phyloP scores from a whole-genome alignment of 768 basidiomycete genomes.

The Russula lepida region DNA sequence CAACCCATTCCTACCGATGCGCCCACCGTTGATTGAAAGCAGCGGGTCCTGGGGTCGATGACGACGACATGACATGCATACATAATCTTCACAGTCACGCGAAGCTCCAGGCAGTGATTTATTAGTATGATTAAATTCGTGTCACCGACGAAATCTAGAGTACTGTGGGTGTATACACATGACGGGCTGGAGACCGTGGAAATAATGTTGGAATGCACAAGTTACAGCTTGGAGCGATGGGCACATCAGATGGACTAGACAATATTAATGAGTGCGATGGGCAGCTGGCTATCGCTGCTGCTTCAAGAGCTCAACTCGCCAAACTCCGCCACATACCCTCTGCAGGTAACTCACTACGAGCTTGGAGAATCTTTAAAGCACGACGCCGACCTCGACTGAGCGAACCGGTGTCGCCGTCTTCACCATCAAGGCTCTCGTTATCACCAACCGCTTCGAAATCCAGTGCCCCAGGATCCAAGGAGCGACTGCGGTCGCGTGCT shows the following conservation, averaged over 20 bases:
- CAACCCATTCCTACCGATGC: constrained; percentile 18
- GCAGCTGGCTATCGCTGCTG: constrained; percentile 7
- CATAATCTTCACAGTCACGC: not conserved
- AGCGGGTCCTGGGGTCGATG: not conserved
- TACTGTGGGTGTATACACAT: constrained; percentile 13
- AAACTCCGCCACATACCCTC: constrained; percentile 80
- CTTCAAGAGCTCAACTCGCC: constrained; percentile 29
- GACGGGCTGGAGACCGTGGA: not conserved
- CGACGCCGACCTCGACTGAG: constrained; percentile 43
- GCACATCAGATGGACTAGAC: constrained; percentile 29
- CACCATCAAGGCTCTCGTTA: constrained; percentile 31
- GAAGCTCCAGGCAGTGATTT: constrained; percentile 11
- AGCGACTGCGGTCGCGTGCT: constrained; percentile 55
- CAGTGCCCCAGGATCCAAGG: constrained; percentile 60
- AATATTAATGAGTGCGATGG: not conserved
- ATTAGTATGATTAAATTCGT: constrained; percentile 4
- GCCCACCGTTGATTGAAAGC: constrained; percentile 11
- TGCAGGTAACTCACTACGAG: constrained; percentile 56
- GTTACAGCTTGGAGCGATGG: not conserved
- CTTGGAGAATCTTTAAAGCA: constrained; percentile 63
- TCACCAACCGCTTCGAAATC: constrained; percentile 49
- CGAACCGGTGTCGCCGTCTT: constrained; percentile 29
- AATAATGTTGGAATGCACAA: not conserved
- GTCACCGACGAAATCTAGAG: constrained; percentile 9
- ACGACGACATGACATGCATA: not conserved